Base-by-base conservation (phyloP, 2,329 filamentous ascomycete species). In the Phoma sp. region DNA sequence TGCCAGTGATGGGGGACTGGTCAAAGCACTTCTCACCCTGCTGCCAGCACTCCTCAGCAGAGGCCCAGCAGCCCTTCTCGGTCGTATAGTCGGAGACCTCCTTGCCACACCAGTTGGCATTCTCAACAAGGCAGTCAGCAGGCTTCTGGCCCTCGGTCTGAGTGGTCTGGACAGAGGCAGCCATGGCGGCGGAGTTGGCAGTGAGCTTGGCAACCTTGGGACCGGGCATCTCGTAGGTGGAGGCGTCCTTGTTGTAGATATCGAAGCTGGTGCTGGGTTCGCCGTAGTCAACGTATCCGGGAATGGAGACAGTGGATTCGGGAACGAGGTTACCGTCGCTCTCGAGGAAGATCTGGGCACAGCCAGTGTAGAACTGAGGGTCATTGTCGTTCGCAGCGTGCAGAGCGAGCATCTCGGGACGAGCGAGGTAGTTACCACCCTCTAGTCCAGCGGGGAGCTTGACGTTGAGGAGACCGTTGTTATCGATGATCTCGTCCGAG, bases 361-460 rank as follows among this genome's bases (percentile, higher is more conserved):
- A 92, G 45, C 87, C 86, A 45, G 83, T 77, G 71, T 89, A 92
- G 75, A 90, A 90, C 72, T 92, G 88, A n/a, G 89, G 73, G 47
- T 73, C 69, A 7, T 76, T 77, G 25, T 79, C 74, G 55, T 80
- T 74, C 7, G 85, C 87, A 42, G 84, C 77, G 64, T 92, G 89
- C 30, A 92, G 81, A 1, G 88, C 85, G 21, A 92, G 77, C 9
- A 91, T 74, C 76, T 92, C 89, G 0, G 87, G 83, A 10, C 90
- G 84, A 30, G 88, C 82, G n/a, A 92, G 83, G 71, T 91, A 92
- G 72, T 87, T 83, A 1, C 89, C 88, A 0, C 81, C 77, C 3
- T 84, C 80, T 11, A 93, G 79, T 30, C 82, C 83, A 1, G 76
- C 65, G 7, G 89, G 88, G 3, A 92, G 78, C 17, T 80, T 76